Conservation (phyloP, 768 basidiomycete species). For the Lactarius sanguifluus region DNA sequence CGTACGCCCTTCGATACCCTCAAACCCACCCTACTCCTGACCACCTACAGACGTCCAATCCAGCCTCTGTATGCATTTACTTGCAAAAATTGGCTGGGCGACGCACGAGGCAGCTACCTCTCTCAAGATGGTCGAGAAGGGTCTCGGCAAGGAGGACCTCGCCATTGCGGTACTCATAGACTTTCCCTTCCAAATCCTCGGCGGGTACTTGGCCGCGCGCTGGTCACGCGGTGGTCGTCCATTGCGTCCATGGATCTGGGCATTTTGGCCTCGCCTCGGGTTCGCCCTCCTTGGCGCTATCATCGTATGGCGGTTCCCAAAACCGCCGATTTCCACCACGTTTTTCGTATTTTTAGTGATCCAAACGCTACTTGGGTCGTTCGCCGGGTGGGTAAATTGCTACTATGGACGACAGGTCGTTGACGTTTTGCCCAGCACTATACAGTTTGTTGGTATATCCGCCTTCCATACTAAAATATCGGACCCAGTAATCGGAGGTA, state of each 20-base stretch:
- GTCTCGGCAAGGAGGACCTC: slow-evolving; percentile 91
- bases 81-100: slow-evolving; percentile 93
- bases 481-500: slow-evolving; percentile 95
- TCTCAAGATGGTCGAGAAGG: slow-evolving; percentile 96
- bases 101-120: slow-evolving; percentile 90
- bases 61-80: slow-evolving; percentile 80
- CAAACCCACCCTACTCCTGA: slow-evolving; percentile 13
- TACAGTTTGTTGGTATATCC: slow-evolving; percentile 99
- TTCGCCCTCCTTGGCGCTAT: slow-evolving; percentile 72
- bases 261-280: slow-evolving; percentile 83
- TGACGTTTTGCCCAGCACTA: slow-evolving; percentile 56
- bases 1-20: slow-evolving; percentile 51
- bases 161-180: slow-evolving; percentile 95
- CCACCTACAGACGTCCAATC: slow-evolving; percentile 75
- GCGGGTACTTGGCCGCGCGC: slow-evolving; percentile 90
- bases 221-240: slow-evolving; percentile 84
- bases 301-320: slow-evolving; percentile 84
- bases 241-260: slow-evolving; percentile 83
- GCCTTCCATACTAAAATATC: slow-evolving; percentile 97
- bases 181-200: slow-evolving; percentile 95
- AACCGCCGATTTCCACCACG: slow-evolving; percentile 62
- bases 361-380: slow-evolving; percentile 80
- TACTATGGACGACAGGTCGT: slow-evolving; percentile 5
- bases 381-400: slow-evolving; percentile 65
- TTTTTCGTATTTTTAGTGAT: slow-evolving; percentile 83